Percentiles rank a stretch among this genome's conserved stretches.
Conservation (phyloP, 768 basidiomycete genomes). For the Boletus barrowsii region DNA sequence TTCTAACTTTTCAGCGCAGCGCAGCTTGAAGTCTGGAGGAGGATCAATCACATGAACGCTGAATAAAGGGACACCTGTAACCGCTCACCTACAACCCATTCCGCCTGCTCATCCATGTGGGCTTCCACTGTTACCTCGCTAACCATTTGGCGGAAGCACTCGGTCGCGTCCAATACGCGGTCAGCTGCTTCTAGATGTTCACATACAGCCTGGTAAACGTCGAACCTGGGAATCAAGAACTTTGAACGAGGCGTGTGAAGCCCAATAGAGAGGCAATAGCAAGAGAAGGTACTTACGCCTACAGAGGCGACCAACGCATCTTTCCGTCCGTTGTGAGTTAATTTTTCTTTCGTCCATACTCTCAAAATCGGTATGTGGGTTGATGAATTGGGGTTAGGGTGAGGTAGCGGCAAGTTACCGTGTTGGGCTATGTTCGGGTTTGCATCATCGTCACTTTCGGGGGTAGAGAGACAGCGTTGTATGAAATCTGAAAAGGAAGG, state of each 20-base stretch:
- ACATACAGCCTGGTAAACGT: not conserved
- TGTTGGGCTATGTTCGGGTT: not conserved
- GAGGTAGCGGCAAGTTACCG: not conserved
- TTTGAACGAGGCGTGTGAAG: not conserved
- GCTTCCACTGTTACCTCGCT: not conserved
- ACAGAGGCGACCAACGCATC: not conserved
- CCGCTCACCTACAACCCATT: conserved; percentile 2
- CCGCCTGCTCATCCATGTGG: not conserved
- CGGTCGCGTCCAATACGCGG: not conserved
- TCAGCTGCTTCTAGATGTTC: not conserved
- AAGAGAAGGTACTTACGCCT: not conserved
- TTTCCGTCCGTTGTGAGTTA: not conserved
- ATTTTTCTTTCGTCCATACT: not conserved
- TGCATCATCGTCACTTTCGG: not conserved
- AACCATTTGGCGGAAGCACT: not conserved
- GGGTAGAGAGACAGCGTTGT: not conserved
- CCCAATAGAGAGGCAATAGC: not conserved
- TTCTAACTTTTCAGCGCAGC: not conserved
- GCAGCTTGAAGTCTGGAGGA: not conserved
- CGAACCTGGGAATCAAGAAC: not conserved
- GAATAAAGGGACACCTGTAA: not conserved
- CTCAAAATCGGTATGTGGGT: not conserved
- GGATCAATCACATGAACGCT: not conserved
- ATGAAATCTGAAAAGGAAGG: not conserved
- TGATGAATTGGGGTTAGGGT: no score